Conservation (phyloP, 345 rosid species). For the Gossypium ekmanianum region DNA sequence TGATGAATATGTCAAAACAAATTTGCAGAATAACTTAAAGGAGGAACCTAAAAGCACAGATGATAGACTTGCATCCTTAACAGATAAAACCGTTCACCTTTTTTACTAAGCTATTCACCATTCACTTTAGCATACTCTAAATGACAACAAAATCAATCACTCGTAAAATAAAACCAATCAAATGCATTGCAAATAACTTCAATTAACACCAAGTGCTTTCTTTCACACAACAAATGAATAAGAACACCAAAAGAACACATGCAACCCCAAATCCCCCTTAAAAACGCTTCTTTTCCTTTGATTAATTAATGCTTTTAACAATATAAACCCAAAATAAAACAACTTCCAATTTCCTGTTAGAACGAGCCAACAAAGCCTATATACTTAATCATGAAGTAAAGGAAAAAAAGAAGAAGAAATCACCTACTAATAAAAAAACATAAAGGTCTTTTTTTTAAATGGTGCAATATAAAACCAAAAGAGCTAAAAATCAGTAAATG, state of each 20-base stretch:
- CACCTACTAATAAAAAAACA: not conserved
- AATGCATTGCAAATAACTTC: not conserved
- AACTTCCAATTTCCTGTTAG: not conserved
- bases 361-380: not conserved
- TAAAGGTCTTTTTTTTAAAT: too few species aligned
- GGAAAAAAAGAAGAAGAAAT: not conserved
- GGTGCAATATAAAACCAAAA: not conserved
- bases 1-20: slow-evolving; percentile 1
- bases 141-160: not conserved
- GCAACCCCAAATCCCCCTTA: not conserved
- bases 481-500: not conserved
- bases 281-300: not conserved
- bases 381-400: not conserved
- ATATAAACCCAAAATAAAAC: not conserved
- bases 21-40: not conserved
- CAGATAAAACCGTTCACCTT: not conserved
- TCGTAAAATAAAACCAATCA: not conserved
- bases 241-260: not conserved
- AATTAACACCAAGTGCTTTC: not conserved
- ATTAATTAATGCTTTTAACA: not conserved
- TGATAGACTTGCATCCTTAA: slow-evolving; percentile 1
- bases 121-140: not conserved
- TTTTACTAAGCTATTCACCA: not conserved
- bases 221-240: not conserved
- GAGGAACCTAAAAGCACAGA: slow-evolving; percentile 22